A percentile compares a stretch with the other conserved stretches of the same genome.
phyloP scores from a whole-genome alignment of 225 moss, liverwort and hornwort genomes.

The Bryum argenteum region DNA sequence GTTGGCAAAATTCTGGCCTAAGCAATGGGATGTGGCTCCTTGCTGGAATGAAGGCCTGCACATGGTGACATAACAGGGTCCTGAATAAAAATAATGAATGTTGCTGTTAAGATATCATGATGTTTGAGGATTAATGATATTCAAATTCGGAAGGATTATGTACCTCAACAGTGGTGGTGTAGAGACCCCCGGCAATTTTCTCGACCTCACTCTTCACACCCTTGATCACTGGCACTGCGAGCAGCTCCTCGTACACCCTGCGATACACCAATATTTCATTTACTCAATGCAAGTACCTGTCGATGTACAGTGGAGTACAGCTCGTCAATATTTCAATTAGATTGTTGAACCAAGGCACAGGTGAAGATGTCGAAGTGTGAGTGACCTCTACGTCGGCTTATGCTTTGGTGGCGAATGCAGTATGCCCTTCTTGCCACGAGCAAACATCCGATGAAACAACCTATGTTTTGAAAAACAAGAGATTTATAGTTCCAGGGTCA shows the following conservation, averaged over 20 bases:
- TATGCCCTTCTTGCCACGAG: conserved; percentile 84
- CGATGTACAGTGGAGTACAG: conserved; percentile 2
- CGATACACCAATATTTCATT: conserved; percentile 75
- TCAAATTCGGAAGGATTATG: no score
- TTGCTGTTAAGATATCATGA: no score
- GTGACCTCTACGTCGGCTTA: conserved; percentile 73
- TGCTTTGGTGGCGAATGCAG: conserved; percentile 61
- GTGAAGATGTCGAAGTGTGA: neutral
- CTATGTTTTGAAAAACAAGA: neutral
- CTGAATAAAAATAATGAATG: neutral
- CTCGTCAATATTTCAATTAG: neutral
- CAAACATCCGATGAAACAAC: no score
- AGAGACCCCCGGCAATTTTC: conserved; percentile 85
- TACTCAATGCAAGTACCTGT: conserved; percentile 73
- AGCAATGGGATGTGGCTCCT: conserved; percentile 77
- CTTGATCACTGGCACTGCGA: conserved; percentile 68
- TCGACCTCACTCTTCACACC: conserved; percentile 77
- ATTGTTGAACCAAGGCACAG: neutral
- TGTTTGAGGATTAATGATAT: no score
- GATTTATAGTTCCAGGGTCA: neutral
- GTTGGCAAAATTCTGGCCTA: conserved; percentile 86
- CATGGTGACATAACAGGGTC: neutral
- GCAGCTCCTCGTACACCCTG: conserved; percentile 74
- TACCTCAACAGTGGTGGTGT: conserved; percentile 84
- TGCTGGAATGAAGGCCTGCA: conserved; percentile 64